Percentiles rank a stretch among this genome's conserved stretches.
Evolutionary conservation across 805 yeast genomes (phyloP).

Genomic region (Cephaloascus albidus): DNA sequence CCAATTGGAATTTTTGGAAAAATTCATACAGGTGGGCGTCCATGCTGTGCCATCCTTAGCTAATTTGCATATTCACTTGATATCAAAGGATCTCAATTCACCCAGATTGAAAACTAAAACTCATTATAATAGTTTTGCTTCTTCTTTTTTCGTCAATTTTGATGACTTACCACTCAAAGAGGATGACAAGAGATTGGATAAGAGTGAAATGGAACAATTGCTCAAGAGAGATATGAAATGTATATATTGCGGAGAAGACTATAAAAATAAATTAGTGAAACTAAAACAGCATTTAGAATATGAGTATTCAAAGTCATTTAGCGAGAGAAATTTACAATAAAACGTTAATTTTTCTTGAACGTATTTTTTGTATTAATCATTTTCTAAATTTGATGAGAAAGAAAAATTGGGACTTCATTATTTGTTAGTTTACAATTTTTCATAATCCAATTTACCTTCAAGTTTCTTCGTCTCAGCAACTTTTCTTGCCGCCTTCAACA

Average conservation of each 20-base stretch:
- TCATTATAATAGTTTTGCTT: slow-evolving; percentile 67
- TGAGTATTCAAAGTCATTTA: slow-evolving; percentile 18
- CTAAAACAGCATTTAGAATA: slow-evolving; percentile 29
- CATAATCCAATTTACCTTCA: slow-evolving; percentile 93
- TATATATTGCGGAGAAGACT: slow-evolving; percentile 29
- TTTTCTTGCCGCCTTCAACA: slow-evolving; percentile 97
- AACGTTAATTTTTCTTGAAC: background rate
- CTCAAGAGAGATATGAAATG: slow-evolving; percentile 30
- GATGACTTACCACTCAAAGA: slow-evolving; percentile 33
- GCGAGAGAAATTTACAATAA: background rate
- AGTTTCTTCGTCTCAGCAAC: slow-evolving; percentile 94
- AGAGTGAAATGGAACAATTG: slow-evolving; percentile 25
- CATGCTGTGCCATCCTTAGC: slow-evolving; percentile 64
- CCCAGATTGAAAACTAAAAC: slow-evolving; percentile 44
- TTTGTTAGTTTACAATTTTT: slow-evolving; percentile 54
- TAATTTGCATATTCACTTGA: slow-evolving; percentile 66
- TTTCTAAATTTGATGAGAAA: background rate
- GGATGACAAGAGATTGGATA: slow-evolving; percentile 31
- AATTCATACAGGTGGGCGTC: slow-evolving; percentile 44
- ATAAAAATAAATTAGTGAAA: slow-evolving; percentile 27
- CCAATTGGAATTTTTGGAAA: slow-evolving; percentile 7
- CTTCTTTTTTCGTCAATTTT: slow-evolving; percentile 53
- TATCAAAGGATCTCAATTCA: slow-evolving; percentile 55
- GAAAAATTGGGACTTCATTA: too few relatives aligned
- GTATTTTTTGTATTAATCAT: background rate